Evolutionary conservation across 2,329 filamentous ascomycete genomes (phyloP).

Genomic region (Pyricularia pennisetigena): DNA sequence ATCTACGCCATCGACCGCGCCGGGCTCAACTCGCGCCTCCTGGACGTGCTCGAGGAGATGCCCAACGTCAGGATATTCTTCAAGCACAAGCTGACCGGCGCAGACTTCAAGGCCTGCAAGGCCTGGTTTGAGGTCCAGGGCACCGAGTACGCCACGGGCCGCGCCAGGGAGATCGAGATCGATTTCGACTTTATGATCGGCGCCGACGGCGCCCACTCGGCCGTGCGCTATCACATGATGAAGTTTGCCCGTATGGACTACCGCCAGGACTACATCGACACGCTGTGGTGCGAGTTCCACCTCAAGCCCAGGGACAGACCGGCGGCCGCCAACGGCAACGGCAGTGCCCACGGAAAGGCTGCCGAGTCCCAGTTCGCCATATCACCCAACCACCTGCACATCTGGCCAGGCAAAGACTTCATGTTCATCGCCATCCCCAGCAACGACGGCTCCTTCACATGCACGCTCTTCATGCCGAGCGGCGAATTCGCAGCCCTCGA

Average conservation of each 20-base stretch:
- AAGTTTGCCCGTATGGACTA: conserved; percentile 89
- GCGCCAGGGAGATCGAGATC: conserved; percentile 67
- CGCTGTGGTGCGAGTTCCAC: conserved; percentile 92
- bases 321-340: background rate
- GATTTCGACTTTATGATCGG: conserved; percentile 90
- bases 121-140: conserved; percentile 74
- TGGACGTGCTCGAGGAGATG: conserved; percentile 73
- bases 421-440: conserved; percentile 98
- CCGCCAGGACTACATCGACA: conserved; percentile 89
- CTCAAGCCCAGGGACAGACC: conserved; percentile 45
- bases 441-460: conserved; percentile 82
- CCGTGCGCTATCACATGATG: conserved; percentile 89
- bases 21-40: conserved; percentile 69
- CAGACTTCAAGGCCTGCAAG: conserved; percentile 67
- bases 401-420: conserved; percentile 87
- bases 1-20: conserved; percentile 82
- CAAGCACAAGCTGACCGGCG: conserved; percentile 85
- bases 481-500: conserved; percentile 60
- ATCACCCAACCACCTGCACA: conserved; percentile 88
- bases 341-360: conserved; percentile 13
- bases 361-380: conserved; percentile 55
- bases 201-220: conserved; percentile 89
- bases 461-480: conserved; percentile 81
- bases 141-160: conserved; percentile 20
- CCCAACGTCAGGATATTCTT: conserved; percentile 90